Conservation (phyloP, 176 grass and related monocot species). For the Paspalum vaginatum region DNA sequence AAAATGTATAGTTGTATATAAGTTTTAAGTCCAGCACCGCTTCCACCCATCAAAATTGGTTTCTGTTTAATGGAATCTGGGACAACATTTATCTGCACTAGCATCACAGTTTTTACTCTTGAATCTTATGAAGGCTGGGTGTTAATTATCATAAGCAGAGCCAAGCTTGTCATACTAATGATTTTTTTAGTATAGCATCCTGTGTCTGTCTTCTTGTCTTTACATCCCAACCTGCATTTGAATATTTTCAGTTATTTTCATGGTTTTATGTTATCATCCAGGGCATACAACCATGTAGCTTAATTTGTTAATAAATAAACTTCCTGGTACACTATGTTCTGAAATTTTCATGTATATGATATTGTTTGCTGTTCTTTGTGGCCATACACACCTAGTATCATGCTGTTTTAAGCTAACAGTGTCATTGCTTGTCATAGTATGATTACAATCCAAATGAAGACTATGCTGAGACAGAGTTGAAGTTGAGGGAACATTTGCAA, state of each 20-base stretch:
- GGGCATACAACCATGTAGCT: background rate
- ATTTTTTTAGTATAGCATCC: constrained; percentile 1
- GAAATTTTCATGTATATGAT: background rate
- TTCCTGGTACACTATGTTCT: background rate
- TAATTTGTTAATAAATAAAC: background rate
- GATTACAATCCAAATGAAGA: constrained; percentile 99
- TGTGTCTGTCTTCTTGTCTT: background rate
- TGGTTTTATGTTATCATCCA: background rate
- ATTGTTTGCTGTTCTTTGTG: background rate
- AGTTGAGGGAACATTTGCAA: constrained; percentile 89
- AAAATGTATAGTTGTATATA: constrained; percentile 5
- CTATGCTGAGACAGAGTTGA: constrained; percentile 85
- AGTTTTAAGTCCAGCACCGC: background rate
- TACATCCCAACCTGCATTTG: background rate
- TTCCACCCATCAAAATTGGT: background rate
- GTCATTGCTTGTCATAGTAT: constrained; percentile 57
- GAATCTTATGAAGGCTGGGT: background rate
- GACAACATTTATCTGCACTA: background rate
- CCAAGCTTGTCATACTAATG: background rate
- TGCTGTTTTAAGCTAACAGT: constrained; percentile 38
- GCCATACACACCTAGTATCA: background rate
- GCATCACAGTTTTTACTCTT: background rate
- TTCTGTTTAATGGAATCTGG: background rate
- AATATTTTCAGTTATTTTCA: background rate
- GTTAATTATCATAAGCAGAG: background rate